Evolutionary conservation across 306 rosid species (phyloP), one percentile per base, ranked within the genome.

Genomic region (Purshia tridentata): DNA sequence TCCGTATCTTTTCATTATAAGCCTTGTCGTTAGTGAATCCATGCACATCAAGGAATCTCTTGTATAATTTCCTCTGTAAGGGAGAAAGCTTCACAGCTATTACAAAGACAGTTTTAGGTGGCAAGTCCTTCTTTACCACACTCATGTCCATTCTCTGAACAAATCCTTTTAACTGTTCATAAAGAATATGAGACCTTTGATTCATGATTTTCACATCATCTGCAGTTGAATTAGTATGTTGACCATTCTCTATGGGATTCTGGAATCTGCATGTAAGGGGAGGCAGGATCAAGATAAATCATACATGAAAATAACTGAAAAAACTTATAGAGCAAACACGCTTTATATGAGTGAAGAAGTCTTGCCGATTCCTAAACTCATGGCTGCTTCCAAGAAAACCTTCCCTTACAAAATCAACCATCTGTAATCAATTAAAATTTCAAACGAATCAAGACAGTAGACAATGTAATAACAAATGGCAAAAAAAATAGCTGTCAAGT

Each of bases 381-480:
- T 94, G 97, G 78, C 99, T 94, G 89, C 97, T 91, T 85, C 99
- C 99, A 65, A 94, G 95, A 82, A 91, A 94, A 72, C 99, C 97
- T 82, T 94, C 99, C 78, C 99, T 85, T 57, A 94, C 99, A 91
- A 94, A 94, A 84, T 94, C 99, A 86, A 94, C 99, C 99, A 94
- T 94, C 99, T 94, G 89, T 84, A 64, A 71, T 41, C 48, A 76
- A 60, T 84, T 42, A 74, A 67, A 82, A 77, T 58, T 55, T 37
- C 9, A 16, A 23, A 70, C 15, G 40, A 65, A 62, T 64, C 46
- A 70, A 51, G 58, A 53, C 50, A 66, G 60, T 58, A 51, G 13
- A 41, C 69, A 29, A 9, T 50, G 16, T 16, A 11, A 20, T 48
- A 57, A 13, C 15, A 44, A 55, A 69, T 4, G 14, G 11, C 6